Base-by-base conservation (phyloP, 129 eudicot species). In the Arctium minus region DNA sequence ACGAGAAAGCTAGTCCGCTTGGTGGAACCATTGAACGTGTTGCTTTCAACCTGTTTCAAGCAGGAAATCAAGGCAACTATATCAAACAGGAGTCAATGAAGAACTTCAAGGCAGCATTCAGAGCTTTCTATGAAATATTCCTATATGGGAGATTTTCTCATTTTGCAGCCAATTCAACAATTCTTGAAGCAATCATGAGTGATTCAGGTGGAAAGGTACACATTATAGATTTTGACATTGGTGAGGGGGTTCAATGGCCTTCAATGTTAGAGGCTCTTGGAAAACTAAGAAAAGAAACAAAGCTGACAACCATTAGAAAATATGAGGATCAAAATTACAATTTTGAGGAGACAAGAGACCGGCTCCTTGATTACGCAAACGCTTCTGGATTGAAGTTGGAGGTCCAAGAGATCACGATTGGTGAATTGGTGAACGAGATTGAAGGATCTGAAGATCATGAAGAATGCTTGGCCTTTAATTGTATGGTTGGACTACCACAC, bases 241-340 rank as follows among this genome's bases (percentile, higher is more conserved):
- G 90, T 75, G 87, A 85, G 32, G 93, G 93, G 40, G 76, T 89
- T 37, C 93, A 92, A 37, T 92, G 94, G 97, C 84, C 93, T 74
- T 53, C 89, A 12, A 27, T 92, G 76, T 81, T 90, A 15, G 93
- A 89, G 73, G 90, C 89, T 33, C 75, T 90, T 42, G 75, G 89
- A 67, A 38, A 80, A 31, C 68, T 72, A 44, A 27, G 74, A 70
- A 87, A 70, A 62, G 81, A 48, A 0, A 8, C 87, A 11, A 86
- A 76, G 72, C 50, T 92, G 76, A 89, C 92, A 84, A 83, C 88
- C 5, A 18, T 89, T 29, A 86, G 72, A 81, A 18, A 29, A 2
- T 22, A 22, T 22, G 87, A 81, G n/a, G 85, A 85, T 31, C 62
- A 53, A 64, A 75, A 29, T 38, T 69, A 86, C 77, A 67, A 53